These are phyloP conservation scores for Dendrobium chrysotoxum DNA, from an alignment of 106 monocot genomes.

Conservation along the genomic window DNA sequence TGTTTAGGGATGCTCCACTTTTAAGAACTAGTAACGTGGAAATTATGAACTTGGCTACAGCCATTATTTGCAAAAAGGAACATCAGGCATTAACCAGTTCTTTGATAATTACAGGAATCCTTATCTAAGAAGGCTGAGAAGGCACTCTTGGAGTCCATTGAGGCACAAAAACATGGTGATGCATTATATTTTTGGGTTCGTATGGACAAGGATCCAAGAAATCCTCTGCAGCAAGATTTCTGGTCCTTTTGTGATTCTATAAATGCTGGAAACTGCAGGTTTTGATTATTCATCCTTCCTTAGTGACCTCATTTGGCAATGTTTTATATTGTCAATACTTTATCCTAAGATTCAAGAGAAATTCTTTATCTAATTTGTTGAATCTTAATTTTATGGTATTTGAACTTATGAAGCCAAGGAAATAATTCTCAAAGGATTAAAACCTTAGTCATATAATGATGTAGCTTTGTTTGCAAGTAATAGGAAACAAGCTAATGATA, in stretches of 20 bases:
- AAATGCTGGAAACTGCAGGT: constrained; percentile 99
- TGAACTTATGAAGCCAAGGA: too few species aligned
- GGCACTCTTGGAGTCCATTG: constrained; percentile 53
- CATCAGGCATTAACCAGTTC: neutral
- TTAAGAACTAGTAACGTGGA: neutral
- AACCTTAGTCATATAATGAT: too few species aligned
- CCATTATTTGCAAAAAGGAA: neutral
- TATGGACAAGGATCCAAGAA: constrained; percentile 86
- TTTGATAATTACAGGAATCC: constrained; percentile 31
- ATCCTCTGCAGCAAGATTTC: constrained; percentile 53
- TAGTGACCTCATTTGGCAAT: neutral
- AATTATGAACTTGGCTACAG: neutral
- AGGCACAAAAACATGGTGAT: constrained; percentile 70
- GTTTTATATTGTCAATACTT: neutral
- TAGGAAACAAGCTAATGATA: too few species aligned
- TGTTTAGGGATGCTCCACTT: neutral
- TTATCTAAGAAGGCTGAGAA: constrained; percentile 74
- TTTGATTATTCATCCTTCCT: neutral
- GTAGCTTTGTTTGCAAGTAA: too few species aligned
- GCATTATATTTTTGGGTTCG: constrained; percentile 87
- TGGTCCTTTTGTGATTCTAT: constrained; percentile 97
- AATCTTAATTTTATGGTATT: too few species aligned
- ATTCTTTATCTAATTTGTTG: neutral
- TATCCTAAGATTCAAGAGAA: neutral
- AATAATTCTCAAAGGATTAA: too few species aligned